Evolutionary conservation across 495 filamentous ascomycete species (phyloP), one percentile per base, ranked within the genome.

Genomic region (Talaromyces ruber): DNA sequence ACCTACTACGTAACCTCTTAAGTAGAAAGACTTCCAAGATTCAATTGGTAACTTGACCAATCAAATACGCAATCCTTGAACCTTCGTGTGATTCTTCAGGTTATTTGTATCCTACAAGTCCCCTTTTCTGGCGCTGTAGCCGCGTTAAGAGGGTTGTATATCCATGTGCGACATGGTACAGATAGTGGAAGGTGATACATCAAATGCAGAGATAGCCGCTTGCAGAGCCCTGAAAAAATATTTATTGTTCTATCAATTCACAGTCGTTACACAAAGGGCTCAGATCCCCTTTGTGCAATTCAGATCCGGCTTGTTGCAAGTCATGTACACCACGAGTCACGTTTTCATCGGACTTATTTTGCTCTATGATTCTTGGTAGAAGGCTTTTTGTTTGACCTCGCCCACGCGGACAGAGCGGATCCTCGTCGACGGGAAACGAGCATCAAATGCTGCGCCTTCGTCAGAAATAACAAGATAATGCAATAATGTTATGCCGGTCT

Each of bases 401-500:
- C 62, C 63, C 18, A 76, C 12, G 5, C 51, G 34, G 4, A 74
- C 61, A 3, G 66, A 65, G 25, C 50, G 60, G 24, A 76, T 68
- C 25, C 68, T 65, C 11, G 79, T 77, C 0, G 68, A 66, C 5
- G 77, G 78, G 61, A 81, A 81, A 6, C 76, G 72, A 22, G 58
- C 39, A 70, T 81, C 78, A 11, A 58, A 50, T 32, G 68, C 69
- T 3, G 65, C 64, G 8, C 62, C 39, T 6, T 65, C 59, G 6
- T 58, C 69, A n/a, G 65, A 47, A 47, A 76, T 28, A 50, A 71
- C 68, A 56, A 83, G 62, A 64, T 77, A 76, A 71, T 74, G 71
- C 64, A 83, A 29, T 4, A 62, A 67, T 24, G 64, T 60, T 28
- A 88, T 82, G 16, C 79, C 82, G 30, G 74, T 72, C 14, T 63